These are phyloP conservation scores for Lipomyces japonicus DNA, from an alignment of 805 yeast genomes.

Conservation along the genomic window DNA sequence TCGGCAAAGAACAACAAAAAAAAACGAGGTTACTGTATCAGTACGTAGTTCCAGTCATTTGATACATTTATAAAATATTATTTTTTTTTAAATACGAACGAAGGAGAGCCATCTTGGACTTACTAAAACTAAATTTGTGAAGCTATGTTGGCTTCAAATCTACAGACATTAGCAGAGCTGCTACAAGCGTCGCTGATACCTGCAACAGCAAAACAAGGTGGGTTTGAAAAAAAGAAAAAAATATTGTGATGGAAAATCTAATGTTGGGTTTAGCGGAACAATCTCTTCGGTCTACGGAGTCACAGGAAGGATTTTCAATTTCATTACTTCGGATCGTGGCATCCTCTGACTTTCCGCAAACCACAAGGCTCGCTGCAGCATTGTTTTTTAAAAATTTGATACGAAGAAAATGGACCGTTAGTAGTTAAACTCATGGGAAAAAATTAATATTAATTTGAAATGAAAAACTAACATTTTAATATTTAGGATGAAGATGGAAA, in stretches of 20 bases:
- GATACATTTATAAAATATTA: no score
- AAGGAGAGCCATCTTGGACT: no score
- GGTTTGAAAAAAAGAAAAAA: background rate
- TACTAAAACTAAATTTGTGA: no score
- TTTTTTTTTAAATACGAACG: no score
- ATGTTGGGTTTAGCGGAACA: conserved; percentile 45
- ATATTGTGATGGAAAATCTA: background rate
- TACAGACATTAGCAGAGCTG: conserved; percentile 13
- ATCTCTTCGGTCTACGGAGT: conserved; percentile 59
- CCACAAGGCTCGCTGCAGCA: conserved; percentile 81
- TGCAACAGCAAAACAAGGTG: conserved; percentile 26
- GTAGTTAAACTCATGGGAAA: conserved; percentile 1
- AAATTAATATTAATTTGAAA: background rate
- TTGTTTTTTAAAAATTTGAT: conserved; percentile 85
- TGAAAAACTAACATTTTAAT: background rate
- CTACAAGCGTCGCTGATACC: conserved; percentile 26
- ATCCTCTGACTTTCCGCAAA: conserved; percentile 46
- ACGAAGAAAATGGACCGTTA: conserved; percentile 64
- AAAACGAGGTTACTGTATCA: no score
- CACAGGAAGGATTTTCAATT: conserved; percentile 68
- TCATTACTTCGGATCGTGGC: conserved; percentile 75
- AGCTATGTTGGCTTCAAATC: conserved; percentile 11
- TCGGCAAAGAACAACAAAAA: no score
- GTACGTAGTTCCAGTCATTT: no score
- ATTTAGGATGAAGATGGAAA: conserved; percentile 71